phyloP scores from a whole-genome alignment of 768 basidiomycete species.

The Lactifluus volemus region DNA sequence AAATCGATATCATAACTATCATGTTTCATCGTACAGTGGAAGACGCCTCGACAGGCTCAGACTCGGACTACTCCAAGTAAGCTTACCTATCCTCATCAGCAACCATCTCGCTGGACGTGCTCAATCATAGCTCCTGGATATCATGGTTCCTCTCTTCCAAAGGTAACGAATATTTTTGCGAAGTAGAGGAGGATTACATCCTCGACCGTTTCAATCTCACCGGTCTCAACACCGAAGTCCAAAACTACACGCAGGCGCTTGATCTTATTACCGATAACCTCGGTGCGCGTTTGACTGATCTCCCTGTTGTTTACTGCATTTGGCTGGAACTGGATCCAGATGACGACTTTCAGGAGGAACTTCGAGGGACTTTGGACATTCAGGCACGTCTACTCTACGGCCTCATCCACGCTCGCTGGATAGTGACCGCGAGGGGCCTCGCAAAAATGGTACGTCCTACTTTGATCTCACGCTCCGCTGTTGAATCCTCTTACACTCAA shows the following conservation, averaged over 20 bases:
- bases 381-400: constrained; percentile 93
- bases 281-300: constrained; percentile 41
- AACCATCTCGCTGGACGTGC: constrained; percentile 10
- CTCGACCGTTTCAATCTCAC: constrained; percentile 97
- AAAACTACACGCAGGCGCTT: constrained; percentile 88
- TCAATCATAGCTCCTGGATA: constrained; percentile 61
- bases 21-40: constrained; percentile 54
- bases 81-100: constrained; percentile 22
- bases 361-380: constrained; percentile 84
- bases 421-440: constrained; percentile 88
- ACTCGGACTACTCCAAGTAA: constrained; percentile 94
- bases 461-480: not conserved
- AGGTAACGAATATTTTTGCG: constrained; percentile 99
- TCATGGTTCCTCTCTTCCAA: constrained; percentile 97
- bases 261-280: constrained; percentile 95
- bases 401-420: constrained; percentile 94
- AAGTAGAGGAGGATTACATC: constrained; percentile 99
- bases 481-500: not conserved
- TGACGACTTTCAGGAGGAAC: constrained; percentile 91
- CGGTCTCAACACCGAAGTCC: constrained; percentile 91
- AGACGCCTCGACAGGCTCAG: constrained; percentile 84
- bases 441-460: constrained; percentile 74
- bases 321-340: constrained; percentile 37
- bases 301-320: not conserved
- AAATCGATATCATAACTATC: not conserved